Conservation (phyloP, 73 alveolate genomes). For the Paramecium bursaria region DNA sequence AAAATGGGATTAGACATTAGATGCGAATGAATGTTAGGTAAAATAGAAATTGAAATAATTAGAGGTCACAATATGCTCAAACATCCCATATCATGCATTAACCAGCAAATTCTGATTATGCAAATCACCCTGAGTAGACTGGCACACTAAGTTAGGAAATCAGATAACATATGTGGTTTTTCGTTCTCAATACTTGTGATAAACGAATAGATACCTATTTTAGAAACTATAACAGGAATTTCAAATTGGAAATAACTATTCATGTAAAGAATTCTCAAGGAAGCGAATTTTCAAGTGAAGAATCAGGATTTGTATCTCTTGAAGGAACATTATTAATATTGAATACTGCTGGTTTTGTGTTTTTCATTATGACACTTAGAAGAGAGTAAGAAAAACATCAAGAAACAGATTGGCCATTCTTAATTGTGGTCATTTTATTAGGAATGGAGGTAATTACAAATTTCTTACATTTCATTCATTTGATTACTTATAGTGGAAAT, state of each 20-base stretch:
- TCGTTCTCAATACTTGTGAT: constrained; percentile 28
- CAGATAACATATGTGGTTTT: constrained; percentile 23
- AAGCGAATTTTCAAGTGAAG: constrained; percentile 43
- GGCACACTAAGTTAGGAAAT: neutral
- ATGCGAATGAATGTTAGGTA: neutral
- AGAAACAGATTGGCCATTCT: constrained; percentile 66
- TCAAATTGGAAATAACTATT: constrained; percentile 20
- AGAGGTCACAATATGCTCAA: neutral
- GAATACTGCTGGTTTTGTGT: neutral
- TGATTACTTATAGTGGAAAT: constrained; percentile 50
- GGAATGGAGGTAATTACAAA: constrained; percentile 46
- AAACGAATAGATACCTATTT: neutral
- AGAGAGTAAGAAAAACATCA: constrained; percentile 33
- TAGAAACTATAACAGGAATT: neutral
- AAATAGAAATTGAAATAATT: neutral
- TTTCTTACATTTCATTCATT: constrained; percentile 44
- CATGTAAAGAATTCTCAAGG: neutral
- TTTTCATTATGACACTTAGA: neutral
- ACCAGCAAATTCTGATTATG: no score
- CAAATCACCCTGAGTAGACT: no score
- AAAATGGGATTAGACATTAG: neutral
- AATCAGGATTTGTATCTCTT: neutral
- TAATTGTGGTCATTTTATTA: constrained; percentile 47
- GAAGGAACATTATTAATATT: neutral
- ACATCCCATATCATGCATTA: neutral